Evolutionary conservation across 768 basidiomycete genomes (phyloP).

Genomic region (Candolleomyces aberdarensis): DNA sequence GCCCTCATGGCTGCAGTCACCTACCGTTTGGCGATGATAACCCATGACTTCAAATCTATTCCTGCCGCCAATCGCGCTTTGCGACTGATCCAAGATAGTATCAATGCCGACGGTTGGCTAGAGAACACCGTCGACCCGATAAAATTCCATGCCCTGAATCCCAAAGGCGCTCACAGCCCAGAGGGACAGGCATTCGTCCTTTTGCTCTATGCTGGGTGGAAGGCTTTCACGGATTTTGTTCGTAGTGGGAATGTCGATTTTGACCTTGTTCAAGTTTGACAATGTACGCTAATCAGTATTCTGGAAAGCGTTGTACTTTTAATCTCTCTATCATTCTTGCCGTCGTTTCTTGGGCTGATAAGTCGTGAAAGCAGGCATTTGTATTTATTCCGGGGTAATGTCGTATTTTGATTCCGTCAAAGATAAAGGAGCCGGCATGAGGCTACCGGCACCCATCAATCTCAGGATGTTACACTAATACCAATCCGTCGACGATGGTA

Average conservation of each 20-base stretch:
- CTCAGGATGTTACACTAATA: too few species aligned
- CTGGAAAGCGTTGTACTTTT: too few species aligned
- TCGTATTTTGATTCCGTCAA: too few species aligned
- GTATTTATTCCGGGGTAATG: too few species aligned
- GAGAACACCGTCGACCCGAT: constrained; percentile 47
- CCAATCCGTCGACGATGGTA: too few species aligned
- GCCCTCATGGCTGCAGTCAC: constrained; percentile 56
- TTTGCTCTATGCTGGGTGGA: constrained; percentile 45
- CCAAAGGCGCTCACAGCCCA: constrained; percentile 39
- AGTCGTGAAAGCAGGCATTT: not conserved
- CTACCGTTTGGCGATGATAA: constrained; percentile 49
- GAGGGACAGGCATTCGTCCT: constrained; percentile 63
- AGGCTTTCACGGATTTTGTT: constrained; percentile 12
- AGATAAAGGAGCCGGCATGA: too few species aligned
- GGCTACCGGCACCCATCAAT: too few species aligned
- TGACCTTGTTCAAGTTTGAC: not conserved
- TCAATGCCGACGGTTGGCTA: constrained; percentile 43
- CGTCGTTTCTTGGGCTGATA: too few species aligned
- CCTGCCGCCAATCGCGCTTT: constrained; percentile 39
- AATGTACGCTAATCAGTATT: too few species aligned
- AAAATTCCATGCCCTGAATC: constrained; percentile 39
- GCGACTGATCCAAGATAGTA: constrained; percentile 31
- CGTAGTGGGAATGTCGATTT: constrained; percentile 31
- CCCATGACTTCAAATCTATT: constrained; percentile 32
- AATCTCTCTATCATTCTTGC: too few species aligned